Evolutionary conservation across 805 yeast genomes (phyloP), one percentile per base, ranked within the genome.

Genomic region (Saccharomycopsis lassenensis): DNA sequence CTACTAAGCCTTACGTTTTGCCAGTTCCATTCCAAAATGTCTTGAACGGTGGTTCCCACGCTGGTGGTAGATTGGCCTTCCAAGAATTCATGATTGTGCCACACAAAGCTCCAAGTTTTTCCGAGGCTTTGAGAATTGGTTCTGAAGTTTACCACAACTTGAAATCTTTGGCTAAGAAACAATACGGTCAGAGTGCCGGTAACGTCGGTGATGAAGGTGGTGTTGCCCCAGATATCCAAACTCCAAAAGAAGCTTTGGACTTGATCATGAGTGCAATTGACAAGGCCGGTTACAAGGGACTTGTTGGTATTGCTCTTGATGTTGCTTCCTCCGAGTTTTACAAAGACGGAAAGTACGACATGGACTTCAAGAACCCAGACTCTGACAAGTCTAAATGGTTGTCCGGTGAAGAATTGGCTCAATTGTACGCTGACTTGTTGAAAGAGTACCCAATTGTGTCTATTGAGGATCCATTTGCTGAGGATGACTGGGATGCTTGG

Each of bases 181-280:
- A 69, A 64, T 91, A 89, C 80, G 98, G 98, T 62, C 80, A 84
- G 60, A 79, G 94, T 47, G 98, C 98, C 57, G 97, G 95, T 70
- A 89, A 89, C 72, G 98, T 89, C 62, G 98, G 98, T 77, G 98
- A 89, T 68, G 98, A 89, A 76, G 98, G 98, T 81, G 98, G 98
- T 78, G 95, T 89, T 72, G 98, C 98, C 57, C 98, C 98, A 67
- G 84, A 86, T 67, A 78, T 91, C 52, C 74, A 80, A 51, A 75
- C 95, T 54, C 89, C 98, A 61, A 83, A 76, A 66, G 97, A 89
- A 77, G 98, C 97, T 55, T 72, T 89, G 51, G 96, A 91, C 71
- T 78, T 89, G 64, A 85, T 89, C 63, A 72, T 75, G 53, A 79
- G 65, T 50, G 85, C 98, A 59, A 89, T 91, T 62, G 83, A 77